These are phyloP conservation scores for Lactarius psammicola DNA, from an alignment of 768 basidiomycete species.

Conservation along the genomic window DNA sequence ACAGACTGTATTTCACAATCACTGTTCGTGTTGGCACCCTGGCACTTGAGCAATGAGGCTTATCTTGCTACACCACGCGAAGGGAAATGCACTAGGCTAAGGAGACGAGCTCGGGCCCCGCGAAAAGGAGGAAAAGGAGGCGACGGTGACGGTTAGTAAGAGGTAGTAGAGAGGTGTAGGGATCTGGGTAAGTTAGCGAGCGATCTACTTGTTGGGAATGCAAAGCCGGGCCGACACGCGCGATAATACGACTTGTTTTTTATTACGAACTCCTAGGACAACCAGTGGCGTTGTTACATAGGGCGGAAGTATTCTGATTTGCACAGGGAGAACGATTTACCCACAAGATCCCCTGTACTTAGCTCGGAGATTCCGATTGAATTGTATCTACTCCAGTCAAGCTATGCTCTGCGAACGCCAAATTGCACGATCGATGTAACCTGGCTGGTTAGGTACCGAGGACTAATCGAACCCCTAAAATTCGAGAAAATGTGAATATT, in stretches of 20 bases:
- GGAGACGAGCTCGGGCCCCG: neutral
- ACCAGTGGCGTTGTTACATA: too few relatives aligned
- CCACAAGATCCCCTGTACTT: neutral
- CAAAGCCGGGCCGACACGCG: slow-evolving; percentile 1
- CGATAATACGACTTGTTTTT: neutral
- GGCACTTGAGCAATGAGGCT: neutral
- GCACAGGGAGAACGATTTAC: neutral
- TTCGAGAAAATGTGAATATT: neutral
- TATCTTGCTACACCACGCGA: neutral
- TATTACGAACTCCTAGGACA: too few relatives aligned
- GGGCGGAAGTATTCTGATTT: too few relatives aligned
- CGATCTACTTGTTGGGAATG: neutral
- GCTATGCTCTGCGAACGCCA: too few relatives aligned
- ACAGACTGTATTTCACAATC: neutral
- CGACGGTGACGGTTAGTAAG: neutral
- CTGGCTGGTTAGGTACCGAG: neutral
- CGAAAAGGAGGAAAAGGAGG: neutral
- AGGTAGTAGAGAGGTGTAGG: neutral
- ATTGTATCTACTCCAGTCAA: neutral
- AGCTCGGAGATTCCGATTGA: neutral
- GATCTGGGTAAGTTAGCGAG: neutral
- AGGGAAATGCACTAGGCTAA: neutral
- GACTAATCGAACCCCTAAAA: neutral
- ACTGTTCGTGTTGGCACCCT: neutral
- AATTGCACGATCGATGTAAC: neutral